phyloP scores from a whole-genome alignment of 306 rosid species.

The Canavalia ensiformis region DNA sequence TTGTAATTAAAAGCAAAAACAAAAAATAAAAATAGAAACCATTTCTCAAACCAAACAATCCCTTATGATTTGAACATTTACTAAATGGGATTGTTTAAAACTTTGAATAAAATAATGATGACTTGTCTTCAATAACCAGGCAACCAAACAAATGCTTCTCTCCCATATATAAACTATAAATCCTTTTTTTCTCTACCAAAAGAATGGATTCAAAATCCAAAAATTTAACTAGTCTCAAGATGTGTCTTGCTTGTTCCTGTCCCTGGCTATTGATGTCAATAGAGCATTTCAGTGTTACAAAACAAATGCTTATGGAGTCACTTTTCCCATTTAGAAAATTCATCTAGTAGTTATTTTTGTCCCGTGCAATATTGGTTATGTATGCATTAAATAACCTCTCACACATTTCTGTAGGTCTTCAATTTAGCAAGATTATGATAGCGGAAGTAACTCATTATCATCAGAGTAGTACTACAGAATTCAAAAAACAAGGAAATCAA shows the following conservation, averaged over 20 bases:
- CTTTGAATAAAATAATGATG: conserved; percentile 15
- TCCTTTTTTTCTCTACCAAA: conserved; percentile 30
- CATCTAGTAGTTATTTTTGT: conserved; percentile 2
- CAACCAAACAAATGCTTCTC: conserved; percentile 20
- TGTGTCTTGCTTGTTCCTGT: conserved; percentile 10
- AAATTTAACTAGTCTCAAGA: conserved; percentile 21
- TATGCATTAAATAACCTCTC: conserved; percentile 26
- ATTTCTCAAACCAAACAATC: too few relatives aligned
- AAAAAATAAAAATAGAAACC: too few relatives aligned
- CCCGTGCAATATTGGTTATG: conserved; percentile 9
- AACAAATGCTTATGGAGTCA: conserved; percentile 33
- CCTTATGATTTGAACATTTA: background rate
- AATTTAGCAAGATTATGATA: conserved; percentile 32
- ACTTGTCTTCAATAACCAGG: conserved; percentile 31
- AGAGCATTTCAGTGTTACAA: conserved; percentile 38
- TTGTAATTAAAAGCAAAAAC: too few relatives aligned
- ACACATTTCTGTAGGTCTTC: conserved; percentile 20
- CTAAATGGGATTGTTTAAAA: conserved; percentile 19
- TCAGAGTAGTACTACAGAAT: conserved; percentile 35
- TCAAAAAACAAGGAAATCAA: conserved; percentile 39
- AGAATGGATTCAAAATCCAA: conserved; percentile 19
- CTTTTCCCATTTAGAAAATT: conserved; percentile 38
- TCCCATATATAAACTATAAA: conserved; percentile 33
- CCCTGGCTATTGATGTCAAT: conserved; percentile 28
- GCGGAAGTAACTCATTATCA: conserved; percentile 32